Conservation (phyloP, 2,329 filamentous ascomycete genomes). For the Cercospora sojina region DNA sequence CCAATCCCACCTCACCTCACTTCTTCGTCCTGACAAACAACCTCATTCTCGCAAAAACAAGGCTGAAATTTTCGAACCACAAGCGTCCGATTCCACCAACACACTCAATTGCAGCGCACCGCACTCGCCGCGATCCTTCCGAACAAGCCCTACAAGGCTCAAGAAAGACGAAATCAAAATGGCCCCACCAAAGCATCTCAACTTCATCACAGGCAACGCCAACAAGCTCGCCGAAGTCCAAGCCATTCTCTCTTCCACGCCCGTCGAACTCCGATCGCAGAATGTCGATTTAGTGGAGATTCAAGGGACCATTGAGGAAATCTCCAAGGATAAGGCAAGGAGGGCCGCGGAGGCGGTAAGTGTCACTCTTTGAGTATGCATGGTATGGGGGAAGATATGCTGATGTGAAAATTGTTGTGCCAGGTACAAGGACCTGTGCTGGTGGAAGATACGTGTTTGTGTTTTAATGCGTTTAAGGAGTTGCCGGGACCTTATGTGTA, state of each 20-base stretch:
- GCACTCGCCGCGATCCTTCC: background rate
- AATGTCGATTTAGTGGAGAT: constrained; percentile 81
- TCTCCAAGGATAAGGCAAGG: constrained; percentile 82
- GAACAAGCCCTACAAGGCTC: background rate
- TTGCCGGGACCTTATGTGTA: constrained; percentile 96
- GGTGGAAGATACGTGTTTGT: constrained; percentile 92
- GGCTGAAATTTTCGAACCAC: background rate
- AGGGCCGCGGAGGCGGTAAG: constrained; percentile 73
- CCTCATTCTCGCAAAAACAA: background rate
- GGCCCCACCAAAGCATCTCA: constrained; percentile 55
- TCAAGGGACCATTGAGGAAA: constrained; percentile 88
- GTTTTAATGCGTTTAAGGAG: constrained; percentile 87
- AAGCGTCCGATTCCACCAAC: background rate
- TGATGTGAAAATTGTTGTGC: background rate
- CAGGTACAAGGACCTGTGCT: constrained; percentile 77
- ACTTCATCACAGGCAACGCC: constrained; percentile 95
- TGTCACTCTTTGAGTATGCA: background rate
- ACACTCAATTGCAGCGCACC: background rate
- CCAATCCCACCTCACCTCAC: background rate
- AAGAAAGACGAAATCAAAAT: constrained; percentile 16
- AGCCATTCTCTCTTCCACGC: constrained; percentile 71
- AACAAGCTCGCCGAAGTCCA: constrained; percentile 91
- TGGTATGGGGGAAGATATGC: background rate
- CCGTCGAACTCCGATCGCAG: constrained; percentile 70
- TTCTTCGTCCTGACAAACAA: background rate